A percentile compares a stretch with the other conserved stretches of the same genome.
These are phyloP conservation scores for Spathaspora gorwiae DNA, from an alignment of 805 yeast species.

Conservation along the genomic window DNA sequence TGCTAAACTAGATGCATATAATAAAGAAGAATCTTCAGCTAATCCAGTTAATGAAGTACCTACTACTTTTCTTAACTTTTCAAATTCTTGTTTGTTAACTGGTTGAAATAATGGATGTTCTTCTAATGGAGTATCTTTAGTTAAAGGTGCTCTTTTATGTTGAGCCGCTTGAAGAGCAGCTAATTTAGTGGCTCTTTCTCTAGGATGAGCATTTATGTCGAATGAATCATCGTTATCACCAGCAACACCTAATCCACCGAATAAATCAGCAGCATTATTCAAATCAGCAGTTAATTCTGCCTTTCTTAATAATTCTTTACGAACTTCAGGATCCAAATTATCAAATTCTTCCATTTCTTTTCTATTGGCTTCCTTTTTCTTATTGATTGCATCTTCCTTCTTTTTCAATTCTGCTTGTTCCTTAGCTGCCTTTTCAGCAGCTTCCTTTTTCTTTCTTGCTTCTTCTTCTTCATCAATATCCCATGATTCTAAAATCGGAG, in stretches of 20 bases:
- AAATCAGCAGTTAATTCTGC: conserved; percentile 84
- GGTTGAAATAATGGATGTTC: conserved; percentile 83
- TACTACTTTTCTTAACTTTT: conserved; percentile 44
- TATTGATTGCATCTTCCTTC: conserved; percentile 44
- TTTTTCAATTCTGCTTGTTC: conserved; percentile 43
- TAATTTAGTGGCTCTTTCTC: conserved; percentile 46
- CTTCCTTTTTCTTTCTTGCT: conserved; percentile 37
- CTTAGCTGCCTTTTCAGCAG: conserved; percentile 35
- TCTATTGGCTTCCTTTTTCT: conserved; percentile 40
- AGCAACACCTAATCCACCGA: conserved; percentile 65
- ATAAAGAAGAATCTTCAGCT: conserved; percentile 56
- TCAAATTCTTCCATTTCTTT: conserved; percentile 51
- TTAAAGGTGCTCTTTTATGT: conserved; percentile 30
- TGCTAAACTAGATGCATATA: conserved; percentile 72
- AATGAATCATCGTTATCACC: conserved; percentile 23
- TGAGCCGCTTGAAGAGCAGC: conserved; percentile 35
- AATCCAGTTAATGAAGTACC: conserved; percentile 20
- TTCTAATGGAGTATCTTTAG: conserved; percentile 62
- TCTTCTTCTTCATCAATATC: conserved; percentile 75
- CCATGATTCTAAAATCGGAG: conserved; percentile 79
- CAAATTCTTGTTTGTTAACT: conserved; percentile 64
- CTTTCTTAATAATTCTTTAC: conserved; percentile 66
- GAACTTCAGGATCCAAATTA: conserved; percentile 65
- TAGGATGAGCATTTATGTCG: conserved; percentile 47
- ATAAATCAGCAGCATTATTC: conserved; percentile 88